Base-by-base conservation (phyloP, 148 eudicot species). In the Suaeda aralocaspica region DNA sequence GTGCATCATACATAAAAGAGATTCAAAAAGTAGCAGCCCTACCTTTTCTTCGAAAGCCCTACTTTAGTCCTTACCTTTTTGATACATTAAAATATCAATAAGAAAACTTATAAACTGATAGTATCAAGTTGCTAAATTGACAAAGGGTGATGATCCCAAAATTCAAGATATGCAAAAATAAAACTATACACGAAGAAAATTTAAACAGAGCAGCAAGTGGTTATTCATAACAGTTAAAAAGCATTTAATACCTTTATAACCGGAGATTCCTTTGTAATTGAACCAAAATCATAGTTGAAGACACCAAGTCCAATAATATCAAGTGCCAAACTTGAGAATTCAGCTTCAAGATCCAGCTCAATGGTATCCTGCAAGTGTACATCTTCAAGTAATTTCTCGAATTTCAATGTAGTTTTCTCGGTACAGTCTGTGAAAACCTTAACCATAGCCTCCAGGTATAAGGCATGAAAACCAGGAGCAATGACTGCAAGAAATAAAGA, bases 261-360 rank as follows among this genome's bases (percentile, higher is more conserved):
- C 19, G 99, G 99, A 53, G 99, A 91, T 82, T 95, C 99, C 79
- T 86, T 89, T 42, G 97, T 82, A 69, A 95, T 86, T 48, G 99
- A 95, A 76, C 99, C 97, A 67, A 95, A 91, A 76, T 95, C 97
- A 82, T 86, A 91, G 72, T 91, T 95, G 75, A 95, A 95, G 74
- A 95, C 97, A 71, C 99, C 94, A 69, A 95, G 92, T 45, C 99
- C 99, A 73, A 95, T 91, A 69, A 95, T 95, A 80, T 95, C 99
- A 63, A 95, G 93, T 39, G 99, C 99, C 84, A 95, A 84, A 79
- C 83, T 95, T 60, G 99, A 95, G 76, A 95, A 95, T 73, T 95
- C 96, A 68, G 97, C 85, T 85, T 95, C 99, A 18, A 95, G 92
- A 82, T 95, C 97, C 86, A 95, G 72, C 74, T 86, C 97, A 61